Conservation (phyloP, 1,139 yeast genomes). For the Suhomyces yuchorum region DNA sequence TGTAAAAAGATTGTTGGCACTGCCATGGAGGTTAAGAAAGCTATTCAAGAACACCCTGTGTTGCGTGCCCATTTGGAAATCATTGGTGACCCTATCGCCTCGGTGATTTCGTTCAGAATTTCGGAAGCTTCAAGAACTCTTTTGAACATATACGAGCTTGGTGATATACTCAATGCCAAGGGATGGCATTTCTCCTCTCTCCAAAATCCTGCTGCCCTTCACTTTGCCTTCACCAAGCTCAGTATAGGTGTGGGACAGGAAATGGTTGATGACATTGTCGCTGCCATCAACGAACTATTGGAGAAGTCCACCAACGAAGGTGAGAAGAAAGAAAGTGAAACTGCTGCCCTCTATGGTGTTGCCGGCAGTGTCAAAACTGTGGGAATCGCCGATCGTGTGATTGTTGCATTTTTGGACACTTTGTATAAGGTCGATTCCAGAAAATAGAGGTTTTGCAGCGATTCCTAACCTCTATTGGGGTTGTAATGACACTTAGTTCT, state of each 20-base stretch:
- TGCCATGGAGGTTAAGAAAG: slow-evolving; percentile 57
- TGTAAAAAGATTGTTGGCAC: slow-evolving; percentile 69
- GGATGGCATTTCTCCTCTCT: slow-evolving; percentile 93
- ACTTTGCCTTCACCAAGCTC: slow-evolving; percentile 80
- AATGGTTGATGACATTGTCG: slow-evolving; percentile 57
- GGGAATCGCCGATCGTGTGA: slow-evolving; percentile 80
- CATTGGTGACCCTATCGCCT: slow-evolving; percentile 81
- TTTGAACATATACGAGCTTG: slow-evolving; percentile 71
- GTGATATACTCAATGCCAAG: slow-evolving; percentile 62
- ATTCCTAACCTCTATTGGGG: no score
- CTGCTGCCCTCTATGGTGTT: slow-evolving; percentile 91
- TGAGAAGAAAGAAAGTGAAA: slow-evolving; percentile 49
- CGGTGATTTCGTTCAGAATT: slow-evolving; percentile 79
- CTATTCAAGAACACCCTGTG: slow-evolving; percentile 41
- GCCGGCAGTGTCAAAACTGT: slow-evolving; percentile 87
- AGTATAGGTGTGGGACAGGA: slow-evolving; percentile 65
- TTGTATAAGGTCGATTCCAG: slow-evolving; percentile 52
- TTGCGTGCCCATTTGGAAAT: slow-evolving; percentile 49
- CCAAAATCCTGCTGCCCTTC: slow-evolving; percentile 89
- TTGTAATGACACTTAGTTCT: no score
- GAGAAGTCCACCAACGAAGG: slow-evolving; percentile 27
- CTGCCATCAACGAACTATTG: slow-evolving; percentile 46
- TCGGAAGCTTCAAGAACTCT: slow-evolving; percentile 22
- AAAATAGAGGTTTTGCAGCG: no score
- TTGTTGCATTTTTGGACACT: slow-evolving; percentile 79